Conservation (phyloP, 805 yeast genomes). For the Ascoidea asiatica region DNA sequence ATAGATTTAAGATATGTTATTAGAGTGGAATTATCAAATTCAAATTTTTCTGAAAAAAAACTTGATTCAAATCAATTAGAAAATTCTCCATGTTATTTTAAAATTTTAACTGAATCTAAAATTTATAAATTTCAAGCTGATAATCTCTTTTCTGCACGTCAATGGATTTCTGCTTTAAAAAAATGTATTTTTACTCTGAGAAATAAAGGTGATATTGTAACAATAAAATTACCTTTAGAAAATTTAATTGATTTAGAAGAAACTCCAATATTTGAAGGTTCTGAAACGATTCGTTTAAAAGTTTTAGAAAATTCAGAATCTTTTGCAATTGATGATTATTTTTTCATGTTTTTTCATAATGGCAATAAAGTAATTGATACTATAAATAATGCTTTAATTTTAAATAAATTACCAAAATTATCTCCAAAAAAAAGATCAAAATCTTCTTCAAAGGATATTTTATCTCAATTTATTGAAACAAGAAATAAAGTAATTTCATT, state of each 20-base stretch:
- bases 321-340: constrained; percentile 53
- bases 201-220: constrained; percentile 58
- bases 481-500: not conserved
- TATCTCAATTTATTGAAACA: too few relatives aligned
- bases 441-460: too few relatives aligned
- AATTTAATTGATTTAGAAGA: constrained; percentile 52
- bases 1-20: constrained; percentile 58
- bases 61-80: constrained; percentile 9
- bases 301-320: constrained; percentile 42
- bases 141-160: constrained; percentile 54
- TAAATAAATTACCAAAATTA: not conserved
- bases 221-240: constrained; percentile 61
- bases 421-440: too few relatives aligned
- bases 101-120: constrained; percentile 41
- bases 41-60: constrained; percentile 1
- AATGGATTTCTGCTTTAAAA: constrained; percentile 67
- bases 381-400: constrained; percentile 24
- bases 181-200: constrained; percentile 66
- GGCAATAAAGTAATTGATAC: constrained; percentile 29
- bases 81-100: constrained; percentile 31
- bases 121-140: constrained; percentile 63
- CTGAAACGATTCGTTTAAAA: constrained; percentile 44
- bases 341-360: constrained; percentile 49
- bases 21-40: constrained; percentile 33
- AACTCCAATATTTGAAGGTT: constrained; percentile 38